Base-by-base conservation (phyloP, 179 eudicot species). In the Silene noctiflora region DNA sequence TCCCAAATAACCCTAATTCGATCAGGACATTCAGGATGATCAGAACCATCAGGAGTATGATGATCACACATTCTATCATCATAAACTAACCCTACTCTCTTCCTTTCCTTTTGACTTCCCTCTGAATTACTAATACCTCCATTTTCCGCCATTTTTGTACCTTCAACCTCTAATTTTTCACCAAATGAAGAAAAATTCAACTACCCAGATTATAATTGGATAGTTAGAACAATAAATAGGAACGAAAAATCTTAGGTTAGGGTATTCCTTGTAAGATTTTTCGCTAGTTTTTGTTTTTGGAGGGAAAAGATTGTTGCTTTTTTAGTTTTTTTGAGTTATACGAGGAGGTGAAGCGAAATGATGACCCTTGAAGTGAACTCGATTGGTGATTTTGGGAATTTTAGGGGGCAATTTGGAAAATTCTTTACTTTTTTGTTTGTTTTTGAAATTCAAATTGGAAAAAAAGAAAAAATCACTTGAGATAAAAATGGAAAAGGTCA, bases 21-120 rank as follows among this genome's bases (percentile, higher is more conserved):
- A 88, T 89, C 78, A 46, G 99, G 99, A 65, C 84, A 87, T 75
- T 96, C 99, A 53, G 98, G 98, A 61, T 96, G 99, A 74, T 80
- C 70, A 6, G 85, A 89, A 53, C 78, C 89, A 60, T 81, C 78
- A 22, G 90, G 88, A 22, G 88, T 80, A 51, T 62, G 68, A 76
- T 96, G 99, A 56, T 85, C 81, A 67, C 96, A 88, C 99, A 96
- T 96, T 59, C 88, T 68, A 44, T 91, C 97, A 76, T 96, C 98
- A 76, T 85, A 91, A 1, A 91, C 77, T 79, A 96, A 74, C 56
- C 97, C 99, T 22, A 96, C 99, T 11, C 91, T 88, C 17, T 87
- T 88, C 16, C 29, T 69, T 63, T 71, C 75, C 44, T 17, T 13
- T 24, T 69, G 73, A 65, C 67, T 71, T 70, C 58, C 65, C 62